phyloP scores from a whole-genome alignment of 768 basidiomycete genomes.

The Termitomyces sp. region DNA sequence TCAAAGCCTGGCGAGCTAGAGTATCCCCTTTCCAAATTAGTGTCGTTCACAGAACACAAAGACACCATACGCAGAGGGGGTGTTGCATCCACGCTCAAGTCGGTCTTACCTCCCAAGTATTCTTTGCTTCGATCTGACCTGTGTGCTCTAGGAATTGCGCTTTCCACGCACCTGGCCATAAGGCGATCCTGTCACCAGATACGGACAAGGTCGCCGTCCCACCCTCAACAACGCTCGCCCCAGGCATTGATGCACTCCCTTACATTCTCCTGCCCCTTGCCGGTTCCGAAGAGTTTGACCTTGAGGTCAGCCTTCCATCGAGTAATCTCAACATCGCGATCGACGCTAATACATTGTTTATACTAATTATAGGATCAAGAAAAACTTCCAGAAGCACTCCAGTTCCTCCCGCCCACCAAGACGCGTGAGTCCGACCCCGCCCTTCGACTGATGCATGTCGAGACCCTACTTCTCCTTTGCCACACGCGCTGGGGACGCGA shows the following conservation, averaged over 20 bases:
- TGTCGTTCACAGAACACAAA: conserved; percentile 85
- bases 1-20: conserved; percentile 48
- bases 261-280: conserved; percentile 87
- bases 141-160: conserved; percentile 59
- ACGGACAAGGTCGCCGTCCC: conserved; percentile 47
- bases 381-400: conserved; percentile 73
- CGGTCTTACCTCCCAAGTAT: conserved; percentile 13
- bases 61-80: conserved; percentile 86
- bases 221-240: conserved; percentile 50
- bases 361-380: conserved; percentile 70
- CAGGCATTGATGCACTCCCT: conserved; percentile 82
- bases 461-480: conserved; percentile 83
- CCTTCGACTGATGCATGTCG: conserved; percentile 80
- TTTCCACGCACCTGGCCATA: conserved; percentile 65
- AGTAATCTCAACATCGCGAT: background rate
- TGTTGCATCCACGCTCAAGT: conserved; percentile 87
- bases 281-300: conserved; percentile 91
- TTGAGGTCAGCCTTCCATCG: conserved; percentile 50
- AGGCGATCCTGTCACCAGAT: conserved; percentile 67
- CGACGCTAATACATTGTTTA: background rate
- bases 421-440: conserved; percentile 72
- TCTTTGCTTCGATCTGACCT: background rate
- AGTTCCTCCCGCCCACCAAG: conserved; percentile 86
- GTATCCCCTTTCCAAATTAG: conserved; percentile 78
- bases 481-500: conserved; percentile 89